phyloP scores from a whole-genome alignment of 148 eudicot genomes.

The Rheum nobile region DNA sequence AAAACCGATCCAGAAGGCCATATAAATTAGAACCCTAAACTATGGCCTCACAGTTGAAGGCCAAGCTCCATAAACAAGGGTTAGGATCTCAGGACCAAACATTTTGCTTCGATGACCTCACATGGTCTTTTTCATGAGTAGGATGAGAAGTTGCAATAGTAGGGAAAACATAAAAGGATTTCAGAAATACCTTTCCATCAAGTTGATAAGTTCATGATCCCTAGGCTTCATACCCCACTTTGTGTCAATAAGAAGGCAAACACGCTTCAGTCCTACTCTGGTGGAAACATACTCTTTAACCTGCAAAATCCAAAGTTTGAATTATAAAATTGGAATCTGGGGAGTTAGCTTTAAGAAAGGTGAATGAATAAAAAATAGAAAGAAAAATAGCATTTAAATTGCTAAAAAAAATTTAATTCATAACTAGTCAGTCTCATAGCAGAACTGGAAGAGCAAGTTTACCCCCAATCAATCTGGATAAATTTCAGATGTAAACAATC shows the following conservation, averaged over 20 bases:
- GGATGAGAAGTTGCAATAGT: neutral
- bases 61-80: neutral
- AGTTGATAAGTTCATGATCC: constrained; percentile 74
- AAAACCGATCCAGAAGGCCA: neutral
- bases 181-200: constrained; percentile 78
- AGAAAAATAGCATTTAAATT: neutral
- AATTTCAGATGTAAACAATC: neutral
- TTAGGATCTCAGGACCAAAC: neutral
- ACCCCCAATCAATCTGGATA: neutral
- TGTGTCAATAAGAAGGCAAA: constrained; percentile 89
- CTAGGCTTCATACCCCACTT: constrained; percentile 99
- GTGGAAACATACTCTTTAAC: constrained; percentile 93
- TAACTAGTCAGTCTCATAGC: neutral
- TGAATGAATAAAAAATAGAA: neutral
- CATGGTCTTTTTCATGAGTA: neutral
- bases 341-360: neutral
- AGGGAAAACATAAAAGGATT: neutral
- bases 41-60: neutral
- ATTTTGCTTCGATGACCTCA: neutral
- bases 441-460: neutral
- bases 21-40: neutral
- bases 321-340: neutral
- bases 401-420: too few relatives aligned
- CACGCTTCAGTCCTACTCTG: constrained; percentile 66
- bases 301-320: constrained; percentile 22